Percentiles rank a stretch among this genome's conserved stretches.
Conservation (phyloP, 768 basidiomycete genomes). For the Rhodotorula toruloides region DNA sequence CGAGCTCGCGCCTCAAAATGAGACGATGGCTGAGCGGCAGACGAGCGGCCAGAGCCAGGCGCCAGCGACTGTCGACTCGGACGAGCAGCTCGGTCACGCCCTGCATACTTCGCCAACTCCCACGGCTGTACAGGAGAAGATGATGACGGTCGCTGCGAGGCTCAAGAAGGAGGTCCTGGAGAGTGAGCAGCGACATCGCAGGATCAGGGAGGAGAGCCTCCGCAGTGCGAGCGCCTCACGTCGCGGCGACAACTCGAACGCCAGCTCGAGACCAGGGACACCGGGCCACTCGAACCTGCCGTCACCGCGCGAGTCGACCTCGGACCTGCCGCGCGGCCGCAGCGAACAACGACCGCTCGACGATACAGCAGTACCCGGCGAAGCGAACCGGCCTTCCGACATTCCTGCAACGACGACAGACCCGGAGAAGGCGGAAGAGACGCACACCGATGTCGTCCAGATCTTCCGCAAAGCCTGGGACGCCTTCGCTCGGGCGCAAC, state of each 20-base stretch:
- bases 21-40: not conserved
- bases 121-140: slow-evolving; percentile 8
- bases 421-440: not conserved
- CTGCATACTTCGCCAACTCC: slow-evolving; percentile 22
- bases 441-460: not conserved
- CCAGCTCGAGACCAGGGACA: not conserved
- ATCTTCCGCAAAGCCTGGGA: slow-evolving; percentile 59
- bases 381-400: not conserved
- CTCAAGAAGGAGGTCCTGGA: slow-evolving; percentile 28
- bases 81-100: not conserved
- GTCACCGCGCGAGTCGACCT: not conserved
- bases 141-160: slow-evolving; percentile 19
- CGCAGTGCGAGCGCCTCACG: not conserved
- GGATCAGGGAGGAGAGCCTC: slow-evolving; percentile 3
- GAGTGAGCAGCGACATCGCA: slow-evolving; percentile 14
- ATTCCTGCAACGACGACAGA: not conserved
- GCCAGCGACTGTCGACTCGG: not conserved
- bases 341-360: too few species aligned
- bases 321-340: not conserved
- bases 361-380: not conserved
- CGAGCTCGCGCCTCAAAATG: not conserved
- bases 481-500: slow-evolving; percentile 98
- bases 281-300: not conserved
- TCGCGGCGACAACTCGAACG: not conserved
- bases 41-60: not conserved